Evolutionary conservation across 495 filamentous ascomycete species (phyloP).

Genomic region (Tuber melanosporum): DNA sequence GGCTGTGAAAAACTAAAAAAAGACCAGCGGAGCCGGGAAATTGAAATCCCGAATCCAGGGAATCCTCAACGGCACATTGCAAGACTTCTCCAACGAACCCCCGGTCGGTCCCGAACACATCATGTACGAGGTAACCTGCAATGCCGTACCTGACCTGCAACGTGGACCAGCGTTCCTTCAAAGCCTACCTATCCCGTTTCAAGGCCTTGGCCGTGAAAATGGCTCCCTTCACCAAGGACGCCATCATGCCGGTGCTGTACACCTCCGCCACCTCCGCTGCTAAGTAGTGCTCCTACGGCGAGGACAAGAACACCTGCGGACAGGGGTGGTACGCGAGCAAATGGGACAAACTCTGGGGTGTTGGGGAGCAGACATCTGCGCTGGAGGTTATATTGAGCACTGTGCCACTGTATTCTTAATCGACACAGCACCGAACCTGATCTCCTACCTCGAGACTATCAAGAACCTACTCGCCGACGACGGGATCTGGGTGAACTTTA

Average conservation of each 20-base stretch:
- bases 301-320: conserved; percentile 61
- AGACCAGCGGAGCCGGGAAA: conserved; percentile 30
- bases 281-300: conserved; percentile 55
- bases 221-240: conserved; percentile 56
- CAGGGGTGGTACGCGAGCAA: conserved; percentile 57
- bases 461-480: conserved; percentile 43
- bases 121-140: conserved; percentile 66
- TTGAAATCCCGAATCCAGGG: conserved; percentile 53
- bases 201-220: conserved; percentile 65
- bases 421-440: conserved; percentile 48
- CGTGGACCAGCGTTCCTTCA: conserved; percentile 71
- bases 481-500: conserved; percentile 48
- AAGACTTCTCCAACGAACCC: conserved; percentile 52
- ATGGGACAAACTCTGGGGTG: conserved; percentile 57
- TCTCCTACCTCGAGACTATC: conserved; percentile 47
- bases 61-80: conserved; percentile 50
- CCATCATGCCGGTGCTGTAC: conserved; percentile 57
- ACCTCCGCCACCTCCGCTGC: conserved; percentile 59
- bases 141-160: conserved; percentile 57
- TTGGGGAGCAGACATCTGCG: conserved; percentile 66
- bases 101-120: conserved; percentile 45
- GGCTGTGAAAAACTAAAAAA: conserved; percentile 11
- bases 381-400: conserved; percentile 61
- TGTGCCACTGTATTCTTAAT: conserved; percentile 50
- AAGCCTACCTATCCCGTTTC: conserved; percentile 70